Evolutionary conservation across 2,329 filamentous ascomycete species (phyloP), one percentile per base, ranked within the genome.

Genomic region (Neofusicoccum ribis): DNA sequence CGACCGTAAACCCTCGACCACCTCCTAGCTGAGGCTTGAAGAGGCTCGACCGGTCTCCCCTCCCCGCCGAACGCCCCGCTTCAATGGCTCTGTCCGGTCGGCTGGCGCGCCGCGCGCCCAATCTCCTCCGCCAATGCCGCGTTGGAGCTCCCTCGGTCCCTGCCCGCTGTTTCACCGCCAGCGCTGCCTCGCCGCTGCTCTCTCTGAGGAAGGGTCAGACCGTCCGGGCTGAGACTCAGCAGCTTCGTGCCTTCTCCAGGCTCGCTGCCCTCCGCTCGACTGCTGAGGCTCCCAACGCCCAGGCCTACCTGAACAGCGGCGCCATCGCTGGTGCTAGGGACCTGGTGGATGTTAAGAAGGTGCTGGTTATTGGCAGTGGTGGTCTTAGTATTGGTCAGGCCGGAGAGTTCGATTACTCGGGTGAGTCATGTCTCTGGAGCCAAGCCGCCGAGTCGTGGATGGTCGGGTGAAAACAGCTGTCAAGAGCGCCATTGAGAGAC

Each of bases 331-430:
- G 86, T 66, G 85, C 90, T 66, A 86, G 86, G 73, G 85, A 94
- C 73, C 82, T 91, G 64, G 90, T 97, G 59, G 88, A 97, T 77
- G 93, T 98, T 69, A 96, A 96, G 84, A 98, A 98, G 83, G 94
- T 98, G 61, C 84, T 98, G 68, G 93, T 98, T 72, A 97, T 98
- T 83, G 94, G 94, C 66, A 93, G 90, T 81, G 94, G 94, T 82
- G 94, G 94, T 80, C 86, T 98, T 72, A 92, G 92, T 78, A 98
- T 98, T 86, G 94, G 94, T 69, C 94, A 98, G 82, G 94, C 94
- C 70, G 94, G 94, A 82, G 94, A 98, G 83, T 98, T 98, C 74
- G 94, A 98, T 82, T 98, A 98, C 81, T 98, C 95, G 79, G 94
- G 93, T 96, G 84, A 70, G 89, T 85, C 68, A 70, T 36, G 27